Percentiles rank a stretch among this genome's conserved stretches.
Conservation (phyloP, 1,284 basidiomycete species). For the Afroboletus lepidellus region DNA sequence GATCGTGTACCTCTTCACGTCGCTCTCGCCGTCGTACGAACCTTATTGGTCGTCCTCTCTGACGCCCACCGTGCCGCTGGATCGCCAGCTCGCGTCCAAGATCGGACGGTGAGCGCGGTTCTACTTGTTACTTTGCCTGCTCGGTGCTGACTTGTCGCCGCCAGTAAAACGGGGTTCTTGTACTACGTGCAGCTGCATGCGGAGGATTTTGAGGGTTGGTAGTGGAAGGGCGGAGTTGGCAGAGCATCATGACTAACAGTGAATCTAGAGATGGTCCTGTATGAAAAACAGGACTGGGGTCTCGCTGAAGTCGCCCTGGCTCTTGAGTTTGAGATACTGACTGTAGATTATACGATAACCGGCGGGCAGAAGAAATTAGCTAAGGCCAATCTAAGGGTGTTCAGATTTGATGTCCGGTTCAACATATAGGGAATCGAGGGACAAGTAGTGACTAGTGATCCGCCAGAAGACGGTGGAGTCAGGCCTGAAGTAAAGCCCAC, state of each 20-base stretch:
- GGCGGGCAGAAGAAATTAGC: neutral
- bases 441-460: conserved; percentile 4
- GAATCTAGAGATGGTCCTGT: no score
- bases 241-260: no score
- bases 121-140: neutral
- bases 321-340: no score
- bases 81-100: conserved; percentile 36
- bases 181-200: conserved; percentile 31
- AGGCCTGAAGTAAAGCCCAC: neutral
- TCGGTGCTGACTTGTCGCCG: neutral
- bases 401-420: conserved; percentile 12
- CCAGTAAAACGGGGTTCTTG: conserved; percentile 32
- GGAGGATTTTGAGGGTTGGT: conserved; percentile 28
- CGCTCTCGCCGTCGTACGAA: conserved; percentile 27
- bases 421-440: conserved; percentile 1
- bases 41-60: conserved; percentile 41
- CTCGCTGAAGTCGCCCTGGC: no score
- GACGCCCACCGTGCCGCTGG: conserved; percentile 26
- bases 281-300: no score
- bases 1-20: conserved; percentile 41
- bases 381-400: neutral
- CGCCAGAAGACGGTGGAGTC: conserved; percentile 8
- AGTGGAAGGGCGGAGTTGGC: neutral
- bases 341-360: no score
- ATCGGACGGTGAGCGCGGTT: conserved; percentile 37